Evolutionary conservation across 2,329 filamentous ascomycete genomes (phyloP).

Genomic region (Hypoxylon sp.): DNA sequence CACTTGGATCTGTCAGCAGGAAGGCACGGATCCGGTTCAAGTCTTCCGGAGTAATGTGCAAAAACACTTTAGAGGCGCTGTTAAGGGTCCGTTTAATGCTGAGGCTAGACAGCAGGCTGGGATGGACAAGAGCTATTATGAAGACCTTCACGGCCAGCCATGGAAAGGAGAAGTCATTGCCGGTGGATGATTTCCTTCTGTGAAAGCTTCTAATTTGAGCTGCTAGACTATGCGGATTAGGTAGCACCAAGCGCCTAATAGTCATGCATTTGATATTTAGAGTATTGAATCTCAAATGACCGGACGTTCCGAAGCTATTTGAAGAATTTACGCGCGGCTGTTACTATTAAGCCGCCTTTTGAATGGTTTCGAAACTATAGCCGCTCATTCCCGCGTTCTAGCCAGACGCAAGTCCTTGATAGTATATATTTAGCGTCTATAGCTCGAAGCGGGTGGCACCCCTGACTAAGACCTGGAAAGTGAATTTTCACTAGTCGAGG

Average conservation of each 20-base stretch:
- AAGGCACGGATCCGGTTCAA: constrained; percentile 61
- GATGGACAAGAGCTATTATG: constrained; percentile 61
- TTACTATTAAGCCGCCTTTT: neutral
- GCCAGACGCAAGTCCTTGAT: neutral
- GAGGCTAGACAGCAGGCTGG: constrained; percentile 61
- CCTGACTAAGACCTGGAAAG: neutral
- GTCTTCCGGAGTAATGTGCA: constrained; percentile 61
- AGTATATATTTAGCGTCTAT: neutral
- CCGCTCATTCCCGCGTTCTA: neutral
- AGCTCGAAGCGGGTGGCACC: neutral
- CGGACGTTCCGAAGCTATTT: constrained; percentile 9
- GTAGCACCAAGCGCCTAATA: neutral
- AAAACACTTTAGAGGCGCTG: constrained; percentile 59
- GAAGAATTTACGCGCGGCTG: neutral
- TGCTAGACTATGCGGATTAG: neutral
- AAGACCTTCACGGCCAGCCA: constrained; percentile 52
- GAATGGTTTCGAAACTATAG: neutral
- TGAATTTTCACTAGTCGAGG: neutral
- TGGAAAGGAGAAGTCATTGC: constrained; percentile 52
- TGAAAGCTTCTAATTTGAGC: neutral
- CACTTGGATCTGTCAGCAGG: constrained; percentile 63
- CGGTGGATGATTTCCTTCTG: constrained; percentile 47
- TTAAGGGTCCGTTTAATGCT: constrained; percentile 62
- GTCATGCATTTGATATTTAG: neutral
- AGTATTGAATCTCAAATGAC: neutral